Percentiles rank a stretch among this genome's conserved stretches.
Evolutionary conservation across 2,329 filamentous ascomycete genomes (phyloP).

Genomic region (Fusarium sororula): DNA sequence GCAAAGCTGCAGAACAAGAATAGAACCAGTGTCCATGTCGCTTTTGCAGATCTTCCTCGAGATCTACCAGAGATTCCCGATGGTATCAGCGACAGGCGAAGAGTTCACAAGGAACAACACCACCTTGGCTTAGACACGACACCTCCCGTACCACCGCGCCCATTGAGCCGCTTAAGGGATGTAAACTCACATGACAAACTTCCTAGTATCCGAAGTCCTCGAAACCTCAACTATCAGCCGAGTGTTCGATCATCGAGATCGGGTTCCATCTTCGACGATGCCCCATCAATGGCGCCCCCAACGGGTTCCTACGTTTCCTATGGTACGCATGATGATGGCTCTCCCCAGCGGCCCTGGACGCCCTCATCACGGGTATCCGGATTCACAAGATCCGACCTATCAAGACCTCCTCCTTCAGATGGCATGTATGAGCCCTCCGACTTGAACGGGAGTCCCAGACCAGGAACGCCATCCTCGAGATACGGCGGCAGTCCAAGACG

Average conservation of each 20-base stretch:
- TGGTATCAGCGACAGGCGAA: slow-evolving; percentile 54
- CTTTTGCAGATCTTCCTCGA: slow-evolving; percentile 48
- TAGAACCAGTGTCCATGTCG: slow-evolving; percentile 46
- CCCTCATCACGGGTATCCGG: slow-evolving; percentile 57
- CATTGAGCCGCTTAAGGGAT: slow-evolving; percentile 35
- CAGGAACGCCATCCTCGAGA: slow-evolving; percentile 87
- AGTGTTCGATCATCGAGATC: slow-evolving; percentile 60
- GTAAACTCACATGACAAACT: slow-evolving; percentile 53
- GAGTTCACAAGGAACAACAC: slow-evolving; percentile 44
- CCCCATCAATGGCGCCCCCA: slow-evolving; percentile 67
- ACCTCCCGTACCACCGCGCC: slow-evolving; percentile 29
- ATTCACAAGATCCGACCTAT: slow-evolving; percentile 58
- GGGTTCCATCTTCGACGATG: slow-evolving; percentile 64
- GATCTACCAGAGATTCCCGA: slow-evolving; percentile 62
- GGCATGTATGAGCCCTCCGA: slow-evolving; percentile 86
- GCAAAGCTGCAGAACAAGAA: slow-evolving; percentile 61
- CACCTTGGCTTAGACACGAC: slow-evolving; percentile 29
- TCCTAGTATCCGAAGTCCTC: slow-evolving; percentile 55
- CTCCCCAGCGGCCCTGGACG: slow-evolving; percentile 68
- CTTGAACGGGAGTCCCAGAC: slow-evolving; percentile 87
- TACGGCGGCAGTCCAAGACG: slow-evolving; percentile 89
- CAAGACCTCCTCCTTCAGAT: slow-evolving; percentile 74
- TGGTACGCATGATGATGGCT: slow-evolving; percentile 50
- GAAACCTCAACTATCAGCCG: slow-evolving; percentile 58
- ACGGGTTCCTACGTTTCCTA: slow-evolving; percentile 72